Evolutionary conservation across 345 rosid genomes (phyloP), one percentile per base, ranked within the genome.

Genomic region (Lenwebbia sp.): DNA sequence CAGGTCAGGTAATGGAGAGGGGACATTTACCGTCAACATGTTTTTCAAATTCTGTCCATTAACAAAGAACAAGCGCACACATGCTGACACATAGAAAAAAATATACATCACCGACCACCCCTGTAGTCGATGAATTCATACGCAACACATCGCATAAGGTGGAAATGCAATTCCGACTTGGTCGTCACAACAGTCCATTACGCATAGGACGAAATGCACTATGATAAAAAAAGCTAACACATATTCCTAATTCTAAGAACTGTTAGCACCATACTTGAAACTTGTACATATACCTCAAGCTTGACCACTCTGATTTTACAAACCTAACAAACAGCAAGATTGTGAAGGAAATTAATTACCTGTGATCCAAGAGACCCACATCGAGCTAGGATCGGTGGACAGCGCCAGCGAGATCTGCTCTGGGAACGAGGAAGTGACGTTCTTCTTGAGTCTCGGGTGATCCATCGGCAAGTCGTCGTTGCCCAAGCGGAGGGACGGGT

Each of bases 321-420:
- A 30, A 65, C 37, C 12, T 65, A 6, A 65, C 76, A 37, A 76
- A 8, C 12, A 40, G 0, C 10, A 84, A 84, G 28, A 74, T 57
- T 6, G 33, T 25, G 0, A 70, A 60, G 83, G 70, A 47, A 86
- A 50, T 60, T 13, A 57, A 83, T 70, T 93, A 95, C 97, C 98
- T n/a, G 98, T 92, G 87, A 93, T 91, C 99, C 99, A 95, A 87
- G 98, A 94, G 87, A 96, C 93, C 97, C 97, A 95, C 90, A 96
- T 92, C 54, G 98, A 94, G 86, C 95, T 90, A 33, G 97, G 93
- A 40, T 33, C 33, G 0, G 95, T 84, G 85, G 96, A 94, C 22
- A 94, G 52, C 47, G 99, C 96, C 47, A 95, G 86, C 70, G 98
- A 91, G 33, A 96, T 92, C 92, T 96, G 99, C 84, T 94, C 92